A percentile compares a stretch with the other conserved stretches of the same genome.
Conservation (phyloP, 192 early-diverging fungal genomes). For the Entomortierella parvispora region DNA sequence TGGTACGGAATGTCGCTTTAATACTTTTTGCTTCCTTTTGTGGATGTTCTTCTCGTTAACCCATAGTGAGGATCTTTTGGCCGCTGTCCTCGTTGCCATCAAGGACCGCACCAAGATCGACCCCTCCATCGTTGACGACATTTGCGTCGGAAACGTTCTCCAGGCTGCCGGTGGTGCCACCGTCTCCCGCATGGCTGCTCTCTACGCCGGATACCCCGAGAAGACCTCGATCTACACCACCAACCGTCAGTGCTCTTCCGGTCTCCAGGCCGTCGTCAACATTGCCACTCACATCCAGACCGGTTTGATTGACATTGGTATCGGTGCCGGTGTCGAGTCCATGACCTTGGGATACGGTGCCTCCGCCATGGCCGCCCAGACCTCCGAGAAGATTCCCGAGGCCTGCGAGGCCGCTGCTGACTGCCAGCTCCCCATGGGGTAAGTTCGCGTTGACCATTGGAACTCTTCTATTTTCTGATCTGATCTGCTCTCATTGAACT, state of each 20-base stretch:
- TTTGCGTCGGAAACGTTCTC: constrained; percentile 93
- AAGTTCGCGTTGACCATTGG: background rate
- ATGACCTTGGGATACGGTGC: constrained; percentile 92
- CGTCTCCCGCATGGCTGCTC: constrained; percentile 87
- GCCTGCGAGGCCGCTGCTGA: constrained; percentile 75
- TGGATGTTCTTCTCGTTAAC: background rate
- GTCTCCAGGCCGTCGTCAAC: constrained; percentile 86
- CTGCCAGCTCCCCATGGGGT: constrained; percentile 89
- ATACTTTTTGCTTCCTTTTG: background rate
- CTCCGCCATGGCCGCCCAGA: constrained; percentile 76
- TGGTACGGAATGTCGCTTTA: background rate
- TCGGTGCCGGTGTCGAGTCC: constrained; percentile 93
- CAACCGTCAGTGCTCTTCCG: constrained; percentile 95
- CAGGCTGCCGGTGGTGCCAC: constrained; percentile 91
- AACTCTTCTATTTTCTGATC: background rate
- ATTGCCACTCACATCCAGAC: constrained; percentile 88
- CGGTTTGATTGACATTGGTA: constrained; percentile 90
- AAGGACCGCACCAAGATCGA: constrained; percentile 84
- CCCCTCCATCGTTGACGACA: constrained; percentile 86
- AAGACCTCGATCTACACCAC: constrained; percentile 83
- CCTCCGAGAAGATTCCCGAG: constrained; percentile 80
- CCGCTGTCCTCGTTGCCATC: constrained; percentile 78
- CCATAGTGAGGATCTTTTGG: constrained; percentile 76
- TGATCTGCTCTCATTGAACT: background rate
- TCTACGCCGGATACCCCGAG: constrained; percentile 91